Conservation (phyloP, 2,329 filamentous ascomycete genomes). For the Sporothrix phasma region DNA sequence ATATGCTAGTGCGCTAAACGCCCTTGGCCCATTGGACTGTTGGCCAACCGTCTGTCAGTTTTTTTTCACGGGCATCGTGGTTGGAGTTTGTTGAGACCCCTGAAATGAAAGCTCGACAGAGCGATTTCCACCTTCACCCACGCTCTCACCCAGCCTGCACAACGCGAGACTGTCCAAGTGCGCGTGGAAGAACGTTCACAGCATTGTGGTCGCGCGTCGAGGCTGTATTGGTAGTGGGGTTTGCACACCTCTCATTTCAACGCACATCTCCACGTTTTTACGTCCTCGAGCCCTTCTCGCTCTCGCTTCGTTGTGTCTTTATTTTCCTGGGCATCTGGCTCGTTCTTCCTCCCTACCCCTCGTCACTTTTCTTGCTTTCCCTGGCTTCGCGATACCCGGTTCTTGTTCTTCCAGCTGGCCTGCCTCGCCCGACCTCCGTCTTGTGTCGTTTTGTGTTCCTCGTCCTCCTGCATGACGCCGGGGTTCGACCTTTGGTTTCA, state of each 20-base stretch:
- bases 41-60: too few relatives aligned
- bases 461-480: not conserved
- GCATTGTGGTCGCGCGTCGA: not conserved
- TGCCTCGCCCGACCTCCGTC: too few relatives aligned
- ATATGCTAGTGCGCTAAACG: too few relatives aligned
- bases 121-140: too few relatives aligned
- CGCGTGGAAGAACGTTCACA: slow-evolving; percentile 1
- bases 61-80: not conserved
- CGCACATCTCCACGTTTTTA: too few relatives aligned
- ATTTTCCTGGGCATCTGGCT: not conserved
- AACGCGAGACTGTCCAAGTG: too few relatives aligned
- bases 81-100: not conserved
- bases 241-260: too few relatives aligned
- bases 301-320: not conserved
- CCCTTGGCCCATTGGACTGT: too few relatives aligned
- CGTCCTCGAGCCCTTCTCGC: too few relatives aligned
- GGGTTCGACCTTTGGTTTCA: not conserved
- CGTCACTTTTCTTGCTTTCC: not conserved
- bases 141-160: too few relatives aligned
- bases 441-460: too few relatives aligned
- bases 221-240: not conserved
- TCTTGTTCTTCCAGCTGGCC: not conserved
- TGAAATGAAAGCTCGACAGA: too few relatives aligned
- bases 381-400: not conserved
- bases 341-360: not conserved